Evolutionary conservation across 805 yeast genomes (phyloP).

Genomic region (Yamadazyma insecticola): DNA sequence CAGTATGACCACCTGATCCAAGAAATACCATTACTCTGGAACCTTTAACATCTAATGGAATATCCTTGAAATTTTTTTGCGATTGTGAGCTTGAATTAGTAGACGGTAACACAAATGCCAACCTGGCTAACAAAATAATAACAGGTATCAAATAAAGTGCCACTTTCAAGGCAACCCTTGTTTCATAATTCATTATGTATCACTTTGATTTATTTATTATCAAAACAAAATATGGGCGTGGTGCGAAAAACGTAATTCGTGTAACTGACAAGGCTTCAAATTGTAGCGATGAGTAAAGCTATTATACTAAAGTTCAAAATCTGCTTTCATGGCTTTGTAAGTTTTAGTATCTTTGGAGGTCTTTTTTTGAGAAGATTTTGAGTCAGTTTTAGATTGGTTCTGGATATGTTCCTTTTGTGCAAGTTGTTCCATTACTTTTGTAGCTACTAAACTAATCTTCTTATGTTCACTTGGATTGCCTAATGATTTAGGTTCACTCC

Average conservation of each 20-base stretch:
- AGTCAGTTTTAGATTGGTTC: not conserved
- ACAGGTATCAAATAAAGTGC: slow-evolving; percentile 14
- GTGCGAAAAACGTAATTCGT: too few relatives aligned
- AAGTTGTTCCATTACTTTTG: slow-evolving; percentile 48
- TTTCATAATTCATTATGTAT: slow-evolving; percentile 19
- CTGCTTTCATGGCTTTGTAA: slow-evolving; percentile 9
- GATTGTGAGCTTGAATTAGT: slow-evolving; percentile 3
- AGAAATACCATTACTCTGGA: slow-evolving; percentile 54
- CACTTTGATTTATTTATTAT: too few relatives aligned
- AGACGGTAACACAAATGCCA: slow-evolving; percentile 21
- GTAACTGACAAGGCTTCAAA: too few relatives aligned
- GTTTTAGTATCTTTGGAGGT: not conserved
- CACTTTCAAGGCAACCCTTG: slow-evolving; percentile 9
- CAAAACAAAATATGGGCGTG: too few relatives aligned
- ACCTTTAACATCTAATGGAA: slow-evolving; percentile 10
- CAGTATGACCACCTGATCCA: slow-evolving; percentile 97
- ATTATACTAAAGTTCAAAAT: slow-evolving; percentile 15
- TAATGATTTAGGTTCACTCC: slow-evolving; percentile 47
- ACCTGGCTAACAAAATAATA: slow-evolving; percentile 16
- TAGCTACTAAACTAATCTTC: slow-evolving; percentile 47
- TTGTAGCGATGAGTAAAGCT: too few relatives aligned
- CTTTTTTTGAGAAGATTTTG: not conserved
- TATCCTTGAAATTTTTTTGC: not conserved
- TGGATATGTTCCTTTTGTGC: slow-evolving; percentile 35
- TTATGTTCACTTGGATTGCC: slow-evolving; percentile 43